A percentile compares a stretch with the other conserved stretches of the same genome.
Conservation (phyloP, 148 eudicot species). For the Silene latifolia region DNA sequence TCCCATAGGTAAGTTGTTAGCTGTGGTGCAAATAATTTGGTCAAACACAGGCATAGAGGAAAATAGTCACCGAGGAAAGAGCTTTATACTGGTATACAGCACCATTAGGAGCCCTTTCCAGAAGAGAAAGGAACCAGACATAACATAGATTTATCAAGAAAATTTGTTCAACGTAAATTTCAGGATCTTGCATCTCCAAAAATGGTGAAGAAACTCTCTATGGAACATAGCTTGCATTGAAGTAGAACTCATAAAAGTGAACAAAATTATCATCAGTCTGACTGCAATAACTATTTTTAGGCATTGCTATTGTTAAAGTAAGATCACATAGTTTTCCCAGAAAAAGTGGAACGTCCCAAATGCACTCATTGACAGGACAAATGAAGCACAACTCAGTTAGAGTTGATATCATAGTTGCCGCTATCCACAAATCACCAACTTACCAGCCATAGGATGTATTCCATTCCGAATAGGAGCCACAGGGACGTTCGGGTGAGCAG, state of each 20-base stretch:
- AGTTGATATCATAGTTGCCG: background rate
- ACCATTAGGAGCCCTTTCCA: background rate
- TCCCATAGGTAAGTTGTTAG: slow-evolving; percentile 94
- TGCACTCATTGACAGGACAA: background rate
- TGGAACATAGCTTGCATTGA: background rate
- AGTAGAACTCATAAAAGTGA: no score
- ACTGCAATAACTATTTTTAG: no score
- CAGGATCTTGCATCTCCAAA: no score
- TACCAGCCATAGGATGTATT: slow-evolving; percentile 87
- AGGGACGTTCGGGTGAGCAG: slow-evolving; percentile 80
- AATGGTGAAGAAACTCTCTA: no score
- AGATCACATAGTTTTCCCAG: background rate
- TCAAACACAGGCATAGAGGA: slow-evolving; percentile 21
- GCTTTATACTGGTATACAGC: background rate
- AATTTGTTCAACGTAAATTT: no score
- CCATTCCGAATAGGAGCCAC: slow-evolving; percentile 92
- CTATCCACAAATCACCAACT: slow-evolving; percentile 10
- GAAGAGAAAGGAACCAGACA: no score
- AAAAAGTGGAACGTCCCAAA: background rate
- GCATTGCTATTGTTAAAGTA: background rate
- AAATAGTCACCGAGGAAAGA: background rate
- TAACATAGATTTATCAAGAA: no score
- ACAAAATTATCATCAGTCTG: no score
- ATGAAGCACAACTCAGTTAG: background rate
- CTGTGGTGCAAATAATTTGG: slow-evolving; percentile 53